Evolutionary conservation across 1,284 basidiomycete genomes (phyloP), one percentile per base, ranked within the genome.

Genomic region (Papiliotrema flavescens): DNA sequence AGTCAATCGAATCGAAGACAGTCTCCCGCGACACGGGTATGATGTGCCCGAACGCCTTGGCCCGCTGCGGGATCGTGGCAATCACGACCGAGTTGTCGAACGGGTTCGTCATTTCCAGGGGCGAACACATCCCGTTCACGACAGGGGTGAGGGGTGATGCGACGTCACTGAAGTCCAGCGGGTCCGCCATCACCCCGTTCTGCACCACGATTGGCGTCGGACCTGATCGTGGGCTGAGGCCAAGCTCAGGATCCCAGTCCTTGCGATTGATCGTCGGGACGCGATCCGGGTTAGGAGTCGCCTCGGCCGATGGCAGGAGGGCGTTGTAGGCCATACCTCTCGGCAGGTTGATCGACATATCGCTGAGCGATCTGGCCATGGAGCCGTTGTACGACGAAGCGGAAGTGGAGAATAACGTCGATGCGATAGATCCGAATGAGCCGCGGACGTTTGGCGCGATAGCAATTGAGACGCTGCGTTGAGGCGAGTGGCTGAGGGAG

Each of bases 211-310:
- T 36, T 8, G 49, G 49, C 17, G 49, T 34, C 15, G 55, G 55
- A 19, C 45, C 52, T 24, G 47, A 53, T 41, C 60, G 28, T 2
- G 60, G 60, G 36, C 53, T 53, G 1, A 61, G 32, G 5, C 56
- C 51, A 7, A 58, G 19, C 13, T 61, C 59, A 2, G 56, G 57
- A 2, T 23, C 14, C 60, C 60, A 62, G 24, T 41, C 47, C 17
- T 35, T 50, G 26, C 60, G 50, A 39, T 58, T 59, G 26, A 61
- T 41, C n/a, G 28, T 36, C 20, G 49, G 37, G 7, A 50, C 26
- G 22, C 49, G 24, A 23, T 32, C 40, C 28, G 20, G 26, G 20
- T 51, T 35, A 8, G 23, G 41, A 20, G 34, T 20, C 11, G 17
- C 8, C 8, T 41, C n/a, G 40, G 39, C 49, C n/a, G 49, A 44